phyloP scores from a whole-genome alignment of 1,139 yeast species.

The Sugiyamaella paludigena region DNA sequence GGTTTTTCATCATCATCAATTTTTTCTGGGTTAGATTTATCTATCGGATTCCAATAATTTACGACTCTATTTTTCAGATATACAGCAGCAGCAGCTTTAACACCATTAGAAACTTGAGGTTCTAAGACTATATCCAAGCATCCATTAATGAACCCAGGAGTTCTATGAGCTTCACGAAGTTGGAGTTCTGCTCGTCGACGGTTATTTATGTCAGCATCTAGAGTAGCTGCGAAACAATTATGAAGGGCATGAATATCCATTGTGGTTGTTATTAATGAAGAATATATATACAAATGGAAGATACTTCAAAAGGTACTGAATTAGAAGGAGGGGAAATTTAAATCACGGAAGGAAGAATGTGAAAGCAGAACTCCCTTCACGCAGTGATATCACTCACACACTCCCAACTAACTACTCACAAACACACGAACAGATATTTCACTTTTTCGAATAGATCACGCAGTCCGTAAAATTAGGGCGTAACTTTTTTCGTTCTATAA shows the following conservation, averaged over 20 bases:
- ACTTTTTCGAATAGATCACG: no score
- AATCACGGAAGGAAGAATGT: no score
- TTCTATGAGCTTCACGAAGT: conserved; percentile 53
- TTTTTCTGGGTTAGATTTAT: conserved; percentile 33
- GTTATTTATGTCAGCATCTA: conserved; percentile 61
- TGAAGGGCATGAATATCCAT: conserved; percentile 72
- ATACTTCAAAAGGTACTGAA: no score
- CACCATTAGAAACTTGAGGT: conserved; percentile 51
- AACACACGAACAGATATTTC: no score
- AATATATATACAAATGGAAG: no score
- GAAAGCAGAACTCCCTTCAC: no score
- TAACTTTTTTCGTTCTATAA: no score
- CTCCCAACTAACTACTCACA: no score
- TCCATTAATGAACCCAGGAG: conserved; percentile 78
- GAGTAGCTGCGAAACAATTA: conserved; percentile 78
- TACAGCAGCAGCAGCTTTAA: conserved; percentile 79
- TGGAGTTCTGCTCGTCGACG: conserved; percentile 70
- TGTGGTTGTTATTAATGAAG: no score
- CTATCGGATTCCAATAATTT: conserved; percentile 56
- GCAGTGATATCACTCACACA: no score
- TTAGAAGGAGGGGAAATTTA: no score
- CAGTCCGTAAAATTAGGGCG: no score
- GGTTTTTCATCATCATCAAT: conserved; percentile 73
- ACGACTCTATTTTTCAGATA: conserved; percentile 77
- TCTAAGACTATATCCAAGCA: conserved; percentile 74